Conservation (phyloP, 345 rosid species). For the Theobroma cacao region DNA sequence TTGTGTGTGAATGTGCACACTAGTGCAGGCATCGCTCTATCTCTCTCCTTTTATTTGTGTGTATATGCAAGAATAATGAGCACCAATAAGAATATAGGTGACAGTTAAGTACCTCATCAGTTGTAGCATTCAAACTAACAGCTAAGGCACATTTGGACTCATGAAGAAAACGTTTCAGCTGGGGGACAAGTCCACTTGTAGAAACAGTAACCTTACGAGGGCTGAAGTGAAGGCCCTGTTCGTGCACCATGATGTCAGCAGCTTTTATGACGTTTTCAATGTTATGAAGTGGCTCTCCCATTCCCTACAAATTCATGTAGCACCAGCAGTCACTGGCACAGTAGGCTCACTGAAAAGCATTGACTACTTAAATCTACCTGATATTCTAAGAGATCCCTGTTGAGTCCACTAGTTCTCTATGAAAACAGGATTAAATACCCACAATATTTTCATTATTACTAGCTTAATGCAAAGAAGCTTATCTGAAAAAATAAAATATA, state of each 20-base stretch:
- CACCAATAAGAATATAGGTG: slow-evolving; percentile 1
- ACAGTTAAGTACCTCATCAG: slow-evolving; percentile 71
- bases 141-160: slow-evolving; percentile 84
- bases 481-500: background rate
- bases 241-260: slow-evolving; percentile 77
- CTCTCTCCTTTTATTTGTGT: background rate
- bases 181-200: slow-evolving; percentile 94
- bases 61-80: background rate
- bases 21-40: background rate
- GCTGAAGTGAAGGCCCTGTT: slow-evolving; percentile 91
- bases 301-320: slow-evolving; percentile 56
- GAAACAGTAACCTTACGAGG: slow-evolving; percentile 94
- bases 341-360: background rate
- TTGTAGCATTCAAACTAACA: slow-evolving; percentile 94
- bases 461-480: background rate
- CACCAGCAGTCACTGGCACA: background rate
- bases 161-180: slow-evolving; percentile 73
- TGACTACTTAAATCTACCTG: background rate
- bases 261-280: slow-evolving; percentile 80
- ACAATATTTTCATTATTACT: background rate
- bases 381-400: background rate
- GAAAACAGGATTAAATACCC: background rate
- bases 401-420: background rate
- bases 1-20: background rate
- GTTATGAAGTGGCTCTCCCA: slow-evolving; percentile 97